Base-by-base conservation (phyloP, 1,284 basidiomycete genomes). In the Ustilago vetiveriae region DNA sequence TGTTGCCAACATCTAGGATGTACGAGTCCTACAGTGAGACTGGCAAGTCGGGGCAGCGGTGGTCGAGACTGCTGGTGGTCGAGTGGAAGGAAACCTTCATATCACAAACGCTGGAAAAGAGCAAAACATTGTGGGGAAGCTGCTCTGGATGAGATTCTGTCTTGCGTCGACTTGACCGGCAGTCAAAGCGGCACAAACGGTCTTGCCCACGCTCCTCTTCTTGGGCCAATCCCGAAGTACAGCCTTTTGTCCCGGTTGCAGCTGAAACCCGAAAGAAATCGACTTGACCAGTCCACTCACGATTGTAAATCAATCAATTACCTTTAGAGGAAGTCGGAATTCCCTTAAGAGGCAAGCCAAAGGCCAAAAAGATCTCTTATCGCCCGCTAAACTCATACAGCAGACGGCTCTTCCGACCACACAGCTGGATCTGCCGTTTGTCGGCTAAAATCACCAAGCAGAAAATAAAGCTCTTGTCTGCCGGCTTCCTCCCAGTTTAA, bases 271-370 rank as follows among this genome's bases (percentile, higher is more conserved):
- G n/a, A n/a, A n/a, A 17, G 14, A 37, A 46, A 27, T 43, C 29
- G 17, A 35, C 30, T 10, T 7, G 7, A 21, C n/a, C n/a, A n/a
- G n/a, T n/a, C n/a, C n/a, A n/a, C n/a, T n/a, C n/a, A n/a, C n/a
- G n/a, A n/a, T n/a, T n/a, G n/a, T n/a, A n/a, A n/a, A n/a, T n/a
- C n/a, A n/a, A n/a, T n/a, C n/a, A 43, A 21, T 57, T 67, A 46
- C 64, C 64, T 53, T 62, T 68, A 68, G 30, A 68, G 65, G 58
- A 42, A 68, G 43, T n/a, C 29, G 24, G 11, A 68, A 64, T 70
- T 70, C 22, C 67, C 67, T 64, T 70, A 64, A 70, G 44, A 70
- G 56, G 60, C 33, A 29, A 16, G 1, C 17, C 19, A 39, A 21
- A 13, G 17, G 19, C 27, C n/a, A 22, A 21, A 23, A 50, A 66